phyloP scores from a whole-genome alignment of 2,329 filamentous ascomycete species.

The Hypocreales sp. region DNA sequence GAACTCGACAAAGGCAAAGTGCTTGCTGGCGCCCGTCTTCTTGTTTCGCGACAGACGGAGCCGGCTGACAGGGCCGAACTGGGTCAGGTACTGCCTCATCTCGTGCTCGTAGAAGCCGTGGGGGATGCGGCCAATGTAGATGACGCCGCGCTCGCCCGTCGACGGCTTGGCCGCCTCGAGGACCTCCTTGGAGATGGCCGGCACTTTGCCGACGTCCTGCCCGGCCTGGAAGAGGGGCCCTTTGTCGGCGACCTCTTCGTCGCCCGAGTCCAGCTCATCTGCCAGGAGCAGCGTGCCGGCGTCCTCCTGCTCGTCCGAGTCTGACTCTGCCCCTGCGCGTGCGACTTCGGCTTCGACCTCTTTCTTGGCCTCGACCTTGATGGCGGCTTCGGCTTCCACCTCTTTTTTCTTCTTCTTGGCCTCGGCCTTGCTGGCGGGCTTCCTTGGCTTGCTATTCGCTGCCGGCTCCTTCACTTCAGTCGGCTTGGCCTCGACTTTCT shows the following conservation, averaged over 20 bases:
- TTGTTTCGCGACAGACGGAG: slow-evolving; percentile 83
- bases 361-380: slow-evolving; percentile 9
- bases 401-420: no score
- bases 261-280: slow-evolving; percentile 26
- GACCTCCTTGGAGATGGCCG: slow-evolving; percentile 28
- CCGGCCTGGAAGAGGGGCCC: slow-evolving; percentile 26
- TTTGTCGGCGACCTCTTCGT: slow-evolving; percentile 22
- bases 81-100: slow-evolving; percentile 84
- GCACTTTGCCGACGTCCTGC: slow-evolving; percentile 34
- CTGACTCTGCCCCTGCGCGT: slow-evolving; percentile 15
- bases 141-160: slow-evolving; percentile 51
- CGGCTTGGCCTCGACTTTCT: slow-evolving; percentile 11
- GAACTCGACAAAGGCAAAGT: slow-evolving; percentile 94
- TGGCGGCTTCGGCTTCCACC: slow-evolving; percentile 10
- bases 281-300: slow-evolving; percentile 27
- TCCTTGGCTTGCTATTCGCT: slow-evolving; percentile 10
- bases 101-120: slow-evolving; percentile 94
- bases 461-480: slow-evolving; percentile 8
- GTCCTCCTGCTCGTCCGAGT: slow-evolving; percentile 24
- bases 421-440: slow-evolving; percentile 16
- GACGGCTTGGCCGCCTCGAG: slow-evolving; percentile 24
- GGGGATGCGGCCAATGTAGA: slow-evolving; percentile 84
- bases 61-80: slow-evolving; percentile 71
- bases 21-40: slow-evolving; percentile 79
- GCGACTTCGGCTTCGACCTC: slow-evolving; percentile 11